These are phyloP conservation scores for Angomonas ambiguus DNA, from an alignment of 208 protist species.

Conservation along the genomic window DNA sequence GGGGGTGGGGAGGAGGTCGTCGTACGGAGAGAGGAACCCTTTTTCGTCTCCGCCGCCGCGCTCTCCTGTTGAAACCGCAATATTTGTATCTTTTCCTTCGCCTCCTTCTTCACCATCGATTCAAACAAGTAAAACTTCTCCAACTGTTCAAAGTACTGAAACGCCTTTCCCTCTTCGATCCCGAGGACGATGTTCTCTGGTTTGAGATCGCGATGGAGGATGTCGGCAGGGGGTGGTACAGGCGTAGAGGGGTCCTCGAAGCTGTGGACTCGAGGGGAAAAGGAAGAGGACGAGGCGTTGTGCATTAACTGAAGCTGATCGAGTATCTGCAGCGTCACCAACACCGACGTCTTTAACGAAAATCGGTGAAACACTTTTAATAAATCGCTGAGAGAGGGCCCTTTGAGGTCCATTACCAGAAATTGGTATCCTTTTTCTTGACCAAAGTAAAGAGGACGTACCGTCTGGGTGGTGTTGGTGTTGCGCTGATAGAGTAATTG, in stretches of 20 bases:
- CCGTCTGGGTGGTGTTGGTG: not conserved
- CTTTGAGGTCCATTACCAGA: not conserved
- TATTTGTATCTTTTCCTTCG: not conserved
- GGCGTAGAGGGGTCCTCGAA: no score
- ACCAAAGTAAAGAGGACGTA: not conserved
- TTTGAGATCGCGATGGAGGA: not conserved
- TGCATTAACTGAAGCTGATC: not conserved
- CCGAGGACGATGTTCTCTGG: not conserved
- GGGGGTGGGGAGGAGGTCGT: no score
- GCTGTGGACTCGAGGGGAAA: not conserved
- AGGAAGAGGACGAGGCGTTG: no score
- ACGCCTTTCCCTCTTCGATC: not conserved
- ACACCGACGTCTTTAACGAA: not conserved
- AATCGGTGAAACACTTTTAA: constrained; percentile 1
- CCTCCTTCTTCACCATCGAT: not conserved
- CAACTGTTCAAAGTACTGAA: not conserved
- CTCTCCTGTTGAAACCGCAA: not conserved
- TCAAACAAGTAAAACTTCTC: not conserved
- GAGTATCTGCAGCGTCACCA: not conserved
- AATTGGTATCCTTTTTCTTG: not conserved
- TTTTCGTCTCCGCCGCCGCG: no score
- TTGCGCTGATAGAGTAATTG: not conserved
- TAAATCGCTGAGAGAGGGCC: not conserved
- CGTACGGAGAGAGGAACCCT: no score
- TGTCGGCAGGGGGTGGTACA: no score